These are phyloP conservation scores for Pinus taeda DNA, from an alignment of 75 land plant species.

Conservation along the genomic window DNA sequence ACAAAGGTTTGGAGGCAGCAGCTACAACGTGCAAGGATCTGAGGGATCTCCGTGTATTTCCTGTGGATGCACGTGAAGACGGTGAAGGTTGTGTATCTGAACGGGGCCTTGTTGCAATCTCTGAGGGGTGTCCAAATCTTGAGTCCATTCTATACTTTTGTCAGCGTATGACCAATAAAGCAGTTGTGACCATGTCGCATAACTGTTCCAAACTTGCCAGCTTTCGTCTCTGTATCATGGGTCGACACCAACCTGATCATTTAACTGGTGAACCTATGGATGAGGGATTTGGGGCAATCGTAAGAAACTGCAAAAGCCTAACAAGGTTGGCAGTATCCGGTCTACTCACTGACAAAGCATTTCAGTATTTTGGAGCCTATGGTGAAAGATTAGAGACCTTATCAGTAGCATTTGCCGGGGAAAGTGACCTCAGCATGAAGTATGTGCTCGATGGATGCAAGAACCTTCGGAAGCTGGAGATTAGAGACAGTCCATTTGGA, in stretches of 20 bases:
- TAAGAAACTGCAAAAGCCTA: conserved; percentile 70
- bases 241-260: conserved; percentile 53
- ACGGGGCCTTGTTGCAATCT: conserved; percentile 74
- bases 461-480: conserved; percentile 86
- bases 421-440: conserved; percentile 63
- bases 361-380: conserved; percentile 74
- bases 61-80: conserved; percentile 49
- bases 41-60: conserved; percentile 79
- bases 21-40: conserved; percentile 76
- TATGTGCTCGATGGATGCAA: conserved; percentile 79
- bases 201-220: conserved; percentile 65
- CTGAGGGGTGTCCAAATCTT: conserved; percentile 83
- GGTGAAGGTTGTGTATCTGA: conserved; percentile 70
- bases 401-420: conserved; percentile 94
- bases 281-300: conserved; percentile 95
- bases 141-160: conserved; percentile 86
- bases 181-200: conserved; percentile 67
- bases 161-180: conserved; percentile 87
- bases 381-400: conserved; percentile 74
- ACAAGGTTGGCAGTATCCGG: conserved; percentile 87
- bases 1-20: conserved; percentile 70
- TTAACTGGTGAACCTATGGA: conserved; percentile 77
- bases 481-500: conserved; percentile 92
- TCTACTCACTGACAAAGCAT: conserved; percentile 77
- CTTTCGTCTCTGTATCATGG: conserved; percentile 93